Conservation (phyloP, 2,329 filamentous ascomycete genomes). For the Penicillium capsulatum region DNA sequence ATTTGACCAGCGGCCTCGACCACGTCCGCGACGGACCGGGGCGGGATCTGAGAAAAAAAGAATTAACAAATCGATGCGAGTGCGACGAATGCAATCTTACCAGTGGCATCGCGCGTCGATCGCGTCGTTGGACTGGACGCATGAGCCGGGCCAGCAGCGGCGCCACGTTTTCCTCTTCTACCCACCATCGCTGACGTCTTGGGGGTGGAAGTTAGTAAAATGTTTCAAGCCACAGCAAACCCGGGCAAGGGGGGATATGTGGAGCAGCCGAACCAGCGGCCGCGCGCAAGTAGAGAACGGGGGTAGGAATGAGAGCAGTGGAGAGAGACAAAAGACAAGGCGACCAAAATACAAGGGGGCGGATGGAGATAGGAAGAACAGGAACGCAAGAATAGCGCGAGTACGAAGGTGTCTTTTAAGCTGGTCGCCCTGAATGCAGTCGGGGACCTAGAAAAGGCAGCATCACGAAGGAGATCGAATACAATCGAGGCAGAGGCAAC, state of each 20-base stretch:
- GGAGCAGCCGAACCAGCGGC: too few species aligned
- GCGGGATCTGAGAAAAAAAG: conserved; percentile 5
- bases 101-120: conserved; percentile 19
- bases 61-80: neutral
- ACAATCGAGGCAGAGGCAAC: neutral
- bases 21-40: conserved; percentile 15
- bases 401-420: neutral
- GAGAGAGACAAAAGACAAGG: conserved; percentile 8
- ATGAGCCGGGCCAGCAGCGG: conserved; percentile 5
- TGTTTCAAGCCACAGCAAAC: neutral
- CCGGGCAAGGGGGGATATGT: neutral
- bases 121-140: conserved; percentile 18
- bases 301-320: neutral
- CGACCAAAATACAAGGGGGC: conserved; percentile 3
- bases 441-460: too few species aligned
- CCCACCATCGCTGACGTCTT: conserved; percentile 35
- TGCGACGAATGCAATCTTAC: conserved; percentile 18
- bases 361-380: neutral
- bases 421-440: neutral
- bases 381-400: too few species aligned
- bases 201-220: neutral
- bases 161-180: conserved; percentile 30
- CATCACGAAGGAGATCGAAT: neutral
- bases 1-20: conserved; percentile 18
- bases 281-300: neutral